These are phyloP conservation scores for Exserohilum rostratum DNA, from an alignment of 2,329 filamentous ascomycete species.

Conservation along the genomic window DNA sequence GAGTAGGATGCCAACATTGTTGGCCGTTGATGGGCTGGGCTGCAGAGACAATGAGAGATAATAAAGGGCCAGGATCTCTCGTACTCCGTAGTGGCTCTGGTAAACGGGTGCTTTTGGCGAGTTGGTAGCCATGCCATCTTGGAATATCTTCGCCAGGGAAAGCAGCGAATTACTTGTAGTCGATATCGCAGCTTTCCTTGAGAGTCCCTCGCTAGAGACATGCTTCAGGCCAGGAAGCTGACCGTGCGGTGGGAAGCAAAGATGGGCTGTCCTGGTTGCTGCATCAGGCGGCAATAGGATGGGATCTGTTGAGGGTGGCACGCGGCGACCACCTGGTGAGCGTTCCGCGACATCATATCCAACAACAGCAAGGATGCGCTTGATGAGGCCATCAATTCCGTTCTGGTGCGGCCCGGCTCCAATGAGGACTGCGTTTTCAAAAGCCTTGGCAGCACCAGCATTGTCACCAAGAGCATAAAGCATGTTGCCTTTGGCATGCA, in stretches of 20 bases:
- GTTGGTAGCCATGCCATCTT: slow-evolving; percentile 87
- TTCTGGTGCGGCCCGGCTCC: slow-evolving; percentile 74
- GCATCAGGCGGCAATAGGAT: slow-evolving; percentile 82
- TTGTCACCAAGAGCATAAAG: slow-evolving; percentile 89
- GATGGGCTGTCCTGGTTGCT: slow-evolving; percentile 79
- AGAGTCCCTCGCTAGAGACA: slow-evolving; percentile 69
- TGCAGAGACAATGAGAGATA: slow-evolving; percentile 94
- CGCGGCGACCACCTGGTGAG: slow-evolving; percentile 40
- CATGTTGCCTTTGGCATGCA: slow-evolving; percentile 99
- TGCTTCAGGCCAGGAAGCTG: slow-evolving; percentile 79
- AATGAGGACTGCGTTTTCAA: slow-evolving; percentile 93
- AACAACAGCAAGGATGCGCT: slow-evolving; percentile 75
- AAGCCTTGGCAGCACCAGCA: slow-evolving; percentile 78
- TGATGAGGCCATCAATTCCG: slow-evolving; percentile 79
- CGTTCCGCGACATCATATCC: slow-evolving; percentile 45
- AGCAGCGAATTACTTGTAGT: slow-evolving; percentile 95
- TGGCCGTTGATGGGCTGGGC: slow-evolving; percentile 94
- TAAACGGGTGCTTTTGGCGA: slow-evolving; percentile 60
- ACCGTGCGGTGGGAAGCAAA: slow-evolving; percentile 79
- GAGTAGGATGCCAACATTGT: slow-evolving; percentile 97
- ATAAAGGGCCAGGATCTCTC: slow-evolving; percentile 92
- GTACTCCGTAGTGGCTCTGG: slow-evolving; percentile 74
- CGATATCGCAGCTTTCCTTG: slow-evolving; percentile 80
- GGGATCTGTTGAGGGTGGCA: slow-evolving; percentile 59
- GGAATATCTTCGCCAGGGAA: slow-evolving; percentile 95